phyloP scores from a whole-genome alignment of 2,329 filamentous ascomycete species.

The Cytospora piceae region DNA sequence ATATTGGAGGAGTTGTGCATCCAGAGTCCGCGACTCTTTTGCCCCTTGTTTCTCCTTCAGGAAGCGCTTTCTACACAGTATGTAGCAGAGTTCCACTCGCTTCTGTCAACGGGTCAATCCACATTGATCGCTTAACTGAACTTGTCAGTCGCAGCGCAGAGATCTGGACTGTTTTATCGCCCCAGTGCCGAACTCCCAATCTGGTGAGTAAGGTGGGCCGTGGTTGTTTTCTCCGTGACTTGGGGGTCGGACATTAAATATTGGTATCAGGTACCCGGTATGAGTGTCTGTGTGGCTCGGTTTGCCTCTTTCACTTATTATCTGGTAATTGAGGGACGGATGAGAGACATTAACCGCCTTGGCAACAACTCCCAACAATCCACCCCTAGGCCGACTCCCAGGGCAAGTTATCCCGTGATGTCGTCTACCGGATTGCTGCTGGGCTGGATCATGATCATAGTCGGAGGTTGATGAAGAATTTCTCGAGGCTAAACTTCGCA shows the following conservation, averaged over 20 bases:
- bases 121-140: background rate
- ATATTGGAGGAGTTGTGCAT: slow-evolving; percentile 1
- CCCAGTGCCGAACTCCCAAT: background rate
- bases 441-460: background rate
- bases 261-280: background rate
- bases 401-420: background rate
- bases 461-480: background rate
- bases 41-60: background rate
- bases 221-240: background rate
- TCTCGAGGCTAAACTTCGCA: background rate
- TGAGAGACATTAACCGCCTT: background rate
- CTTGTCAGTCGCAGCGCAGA: background rate
- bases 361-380: background rate
- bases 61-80: background rate
- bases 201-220: background rate
- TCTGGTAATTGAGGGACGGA: background rate
- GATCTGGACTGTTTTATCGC: background rate
- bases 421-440: background rate
- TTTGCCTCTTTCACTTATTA: too few species aligned
- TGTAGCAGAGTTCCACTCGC: background rate
- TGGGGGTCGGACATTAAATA: background rate
- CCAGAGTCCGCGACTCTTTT: background rate
- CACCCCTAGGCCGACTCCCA: background rate
- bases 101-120: background rate
- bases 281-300: background rate